A percentile compares a stretch with the other conserved stretches of the same genome.
Conservation (phyloP, 2,329 filamentous ascomycete species). For the Nemania sp. region DNA sequence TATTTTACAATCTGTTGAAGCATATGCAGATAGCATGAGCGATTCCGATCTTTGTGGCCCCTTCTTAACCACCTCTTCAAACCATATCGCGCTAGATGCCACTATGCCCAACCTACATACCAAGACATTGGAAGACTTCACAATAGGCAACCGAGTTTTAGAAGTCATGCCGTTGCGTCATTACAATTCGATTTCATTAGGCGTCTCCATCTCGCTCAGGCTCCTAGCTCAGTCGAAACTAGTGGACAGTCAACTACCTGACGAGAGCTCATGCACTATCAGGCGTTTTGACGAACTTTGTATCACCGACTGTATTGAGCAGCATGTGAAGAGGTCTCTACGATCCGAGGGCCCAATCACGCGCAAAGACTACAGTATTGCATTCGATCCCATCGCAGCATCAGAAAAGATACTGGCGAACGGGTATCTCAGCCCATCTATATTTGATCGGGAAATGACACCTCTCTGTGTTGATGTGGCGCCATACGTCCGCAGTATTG, state of each 20-base stretch:
- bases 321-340: conserved; percentile 38
- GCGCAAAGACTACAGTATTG: conserved; percentile 58
- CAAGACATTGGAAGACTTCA: conserved; percentile 55
- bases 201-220: conserved; percentile 42
- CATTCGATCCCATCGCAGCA: conserved; percentile 63
- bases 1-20: conserved; percentile 55
- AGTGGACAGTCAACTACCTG: neutral
- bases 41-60: conserved; percentile 64
- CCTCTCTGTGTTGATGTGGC: conserved; percentile 77
- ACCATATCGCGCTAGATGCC: conserved; percentile 58
- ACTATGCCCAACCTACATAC: conserved; percentile 60
- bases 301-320: conserved; percentile 41
- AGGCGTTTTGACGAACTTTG: conserved; percentile 28
- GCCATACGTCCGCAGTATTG: conserved; percentile 86
- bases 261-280: neutral
- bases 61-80: conserved; percentile 48
- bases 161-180: conserved; percentile 46
- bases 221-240: conserved; percentile 37
- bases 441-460: conserved; percentile 72
- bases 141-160: conserved; percentile 52
- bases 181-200: conserved; percentile 38
- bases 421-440: conserved; percentile 64
- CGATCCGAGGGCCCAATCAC: conserved; percentile 40
- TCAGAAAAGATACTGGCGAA: conserved; percentile 49
- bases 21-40: conserved; percentile 64